Percentiles rank a stretch among this genome's conserved stretches.
phyloP scores from a whole-genome alignment of 805 yeast species.

The Candida xyloterini region DNA sequence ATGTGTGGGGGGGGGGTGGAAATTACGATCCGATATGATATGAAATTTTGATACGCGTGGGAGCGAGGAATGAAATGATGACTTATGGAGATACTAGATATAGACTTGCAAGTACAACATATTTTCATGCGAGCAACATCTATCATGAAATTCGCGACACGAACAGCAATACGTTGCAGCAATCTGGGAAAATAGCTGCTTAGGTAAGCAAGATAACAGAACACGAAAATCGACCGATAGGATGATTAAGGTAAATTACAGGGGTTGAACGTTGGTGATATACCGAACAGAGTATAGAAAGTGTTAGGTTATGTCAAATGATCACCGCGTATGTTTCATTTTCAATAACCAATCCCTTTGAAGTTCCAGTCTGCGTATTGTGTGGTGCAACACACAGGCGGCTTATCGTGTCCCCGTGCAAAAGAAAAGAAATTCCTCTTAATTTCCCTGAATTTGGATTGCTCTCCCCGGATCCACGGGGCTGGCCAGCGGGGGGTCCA shows the following conservation, averaged over 20 bases:
- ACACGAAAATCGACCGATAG: neutral
- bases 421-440: constrained; percentile 7
- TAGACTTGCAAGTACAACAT: too few species aligned
- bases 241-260: neutral
- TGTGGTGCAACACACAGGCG: constrained; percentile 5
- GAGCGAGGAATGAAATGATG: too few species aligned
- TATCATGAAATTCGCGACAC: too few species aligned
- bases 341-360: constrained; percentile 3
- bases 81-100: too few species aligned
- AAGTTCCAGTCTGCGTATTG: constrained; percentile 1
- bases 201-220: neutral
- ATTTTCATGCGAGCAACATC: too few species aligned
- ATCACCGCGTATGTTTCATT: constrained; percentile 7
- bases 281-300: too few species aligned
- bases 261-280: too few species aligned
- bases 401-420: constrained; percentile 12
- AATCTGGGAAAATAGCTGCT: neutral
- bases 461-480: constrained; percentile 7
- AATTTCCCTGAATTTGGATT: constrained; percentile 2
- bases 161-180: neutral
- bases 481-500: neutral
- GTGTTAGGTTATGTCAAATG: too few species aligned
- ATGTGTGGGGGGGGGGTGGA: too few species aligned
- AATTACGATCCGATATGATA: too few species aligned
- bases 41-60: too few species aligned